Evolutionary conservation across 139 green algal species (phyloP).

Genomic region (Limnomonas spitsbergensis): DNA sequence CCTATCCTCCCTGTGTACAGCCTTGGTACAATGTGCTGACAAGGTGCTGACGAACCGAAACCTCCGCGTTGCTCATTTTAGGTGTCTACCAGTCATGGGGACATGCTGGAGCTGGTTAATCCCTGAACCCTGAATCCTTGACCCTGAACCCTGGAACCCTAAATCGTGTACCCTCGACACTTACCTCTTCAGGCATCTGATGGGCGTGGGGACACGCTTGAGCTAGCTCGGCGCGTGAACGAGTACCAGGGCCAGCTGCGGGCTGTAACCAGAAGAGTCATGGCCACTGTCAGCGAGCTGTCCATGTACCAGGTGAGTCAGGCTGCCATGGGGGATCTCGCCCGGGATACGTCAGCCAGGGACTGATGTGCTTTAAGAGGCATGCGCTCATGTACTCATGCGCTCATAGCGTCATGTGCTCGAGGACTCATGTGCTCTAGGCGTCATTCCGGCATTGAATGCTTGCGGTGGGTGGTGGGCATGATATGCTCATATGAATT

Average conservation of each 20-base stretch:
- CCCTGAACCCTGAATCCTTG: not conserved
- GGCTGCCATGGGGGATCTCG: not conserved
- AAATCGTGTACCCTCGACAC: not conserved
- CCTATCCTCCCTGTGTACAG: no score
- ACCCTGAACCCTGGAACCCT: not conserved
- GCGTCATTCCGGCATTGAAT: no score
- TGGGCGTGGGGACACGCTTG: constrained; percentile 53
- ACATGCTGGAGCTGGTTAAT: not conserved
- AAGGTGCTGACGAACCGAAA: no score
- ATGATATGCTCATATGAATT: no score
- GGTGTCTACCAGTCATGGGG: no score
- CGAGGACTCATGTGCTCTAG: no score
- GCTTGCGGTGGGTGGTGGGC: no score
- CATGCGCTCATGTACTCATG: not conserved
- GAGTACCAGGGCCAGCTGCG: constrained; percentile 65
- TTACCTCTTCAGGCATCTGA: constrained; percentile 46
- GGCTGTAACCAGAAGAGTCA: constrained; percentile 71
- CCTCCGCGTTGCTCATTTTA: no score
- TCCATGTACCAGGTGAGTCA: constrained; percentile 80
- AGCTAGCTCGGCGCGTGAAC: constrained; percentile 65
- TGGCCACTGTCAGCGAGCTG: constrained; percentile 83
- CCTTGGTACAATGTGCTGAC: no score
- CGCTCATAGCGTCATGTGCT: not conserved
- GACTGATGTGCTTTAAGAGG: not conserved
- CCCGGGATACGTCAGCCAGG: not conserved